Evolutionary conservation across 108 stramenopile species (phyloP), one percentile per base, ranked within the genome.

Genomic region (Cylindrotheca fusiformis): DNA sequence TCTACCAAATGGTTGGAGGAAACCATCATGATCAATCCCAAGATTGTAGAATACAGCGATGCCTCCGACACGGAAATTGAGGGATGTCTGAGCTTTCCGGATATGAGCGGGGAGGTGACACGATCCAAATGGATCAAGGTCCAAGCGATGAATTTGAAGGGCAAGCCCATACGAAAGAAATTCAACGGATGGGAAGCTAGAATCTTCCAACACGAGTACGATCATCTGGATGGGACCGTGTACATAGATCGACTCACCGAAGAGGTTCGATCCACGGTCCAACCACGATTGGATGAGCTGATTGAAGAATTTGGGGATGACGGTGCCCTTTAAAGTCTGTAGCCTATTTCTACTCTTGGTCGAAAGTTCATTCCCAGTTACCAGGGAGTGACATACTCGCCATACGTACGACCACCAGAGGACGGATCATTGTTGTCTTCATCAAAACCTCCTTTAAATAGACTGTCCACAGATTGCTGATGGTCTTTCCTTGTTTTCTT

Each of bases 141-240:
- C n/a, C 87, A 94, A 65, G 93, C 88, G 1, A 47, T 77, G 24
- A 92, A 81, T 67, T 53, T 88, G 18, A 62, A 58, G 33, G 74
- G 68, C 17, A 76, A 65, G 32, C 45, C 19, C 8, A 32, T 66
- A 23, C 55, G 48, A 72, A 93, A 87, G 68, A 95, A 93, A 59
- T 95, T 88, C 58, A 79, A 52, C 22, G 81, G 72, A 59, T 88
- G 86, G 83, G 86, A 83, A 44, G 92, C 95, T 31, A 69, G 93
- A 28, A 95, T 98, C 55, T 97, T 98, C 64, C 95, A 97, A 77
- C 97, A 98, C 63, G 97, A 98, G 72, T 98, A 96, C 61, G 97
- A 98, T 77, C 97, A 98, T 77, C 74, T 98, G 48, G 95, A 97
- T 67, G 94, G 90, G 8, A 61, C 65, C 0, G 86, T 90, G 23